phyloP scores from a whole-genome alignment of 2,329 filamentous ascomycete genomes.

The Exophiala oligosperma region DNA sequence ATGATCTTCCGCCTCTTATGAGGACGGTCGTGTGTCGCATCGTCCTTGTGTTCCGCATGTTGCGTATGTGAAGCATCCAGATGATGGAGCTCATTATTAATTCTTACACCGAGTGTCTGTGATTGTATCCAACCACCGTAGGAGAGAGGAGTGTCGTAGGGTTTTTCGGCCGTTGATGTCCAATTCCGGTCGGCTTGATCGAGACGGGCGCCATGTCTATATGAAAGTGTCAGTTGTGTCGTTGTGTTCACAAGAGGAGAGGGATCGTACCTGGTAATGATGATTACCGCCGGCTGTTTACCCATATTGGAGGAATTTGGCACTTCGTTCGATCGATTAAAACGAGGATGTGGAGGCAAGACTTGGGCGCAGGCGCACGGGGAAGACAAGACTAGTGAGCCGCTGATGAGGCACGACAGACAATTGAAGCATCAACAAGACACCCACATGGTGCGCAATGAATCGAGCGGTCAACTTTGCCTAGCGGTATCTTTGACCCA shows the following conservation, averaged over 20 bases:
- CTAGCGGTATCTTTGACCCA: no score
- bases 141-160: conserved; percentile 92
- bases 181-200: conserved; percentile 94
- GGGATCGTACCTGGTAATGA: conserved; percentile 42
- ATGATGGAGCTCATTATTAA: conserved; percentile 67
- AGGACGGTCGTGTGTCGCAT: conserved; percentile 20
- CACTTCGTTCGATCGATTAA: not conserved
- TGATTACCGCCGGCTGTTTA: conserved; percentile 43
- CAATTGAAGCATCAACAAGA: no score
- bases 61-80: conserved; percentile 41
- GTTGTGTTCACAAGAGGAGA: not conserved
- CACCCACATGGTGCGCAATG: no score
- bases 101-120: conserved; percentile 76
- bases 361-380: not conserved
- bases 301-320: conserved; percentile 30
- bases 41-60: conserved; percentile 9
- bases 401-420: no score
- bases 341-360: not conserved
- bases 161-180: conserved; percentile 88
- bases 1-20: conserved; percentile 64
- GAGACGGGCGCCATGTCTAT: conserved; percentile 84
- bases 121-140: conserved; percentile 93
- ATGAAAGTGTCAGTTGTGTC: not conserved
- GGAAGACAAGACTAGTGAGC: not conserved
- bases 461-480: no score